Conservation (phyloP, 257 asterid species). For the Petrea volubilis region DNA sequence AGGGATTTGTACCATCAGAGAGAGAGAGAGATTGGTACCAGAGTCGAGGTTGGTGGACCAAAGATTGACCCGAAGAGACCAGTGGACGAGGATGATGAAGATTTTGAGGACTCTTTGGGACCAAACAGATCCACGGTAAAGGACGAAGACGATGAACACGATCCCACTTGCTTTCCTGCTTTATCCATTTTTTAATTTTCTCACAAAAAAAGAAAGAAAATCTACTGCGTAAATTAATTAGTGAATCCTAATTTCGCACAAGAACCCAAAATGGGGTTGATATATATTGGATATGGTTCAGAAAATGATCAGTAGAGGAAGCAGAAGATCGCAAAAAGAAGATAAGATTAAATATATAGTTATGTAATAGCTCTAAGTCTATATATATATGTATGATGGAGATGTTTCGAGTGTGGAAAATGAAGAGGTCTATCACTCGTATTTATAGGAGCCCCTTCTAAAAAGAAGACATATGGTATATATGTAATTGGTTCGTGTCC, state of each 20-base stretch:
- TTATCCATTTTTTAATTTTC: constrained; percentile 51
- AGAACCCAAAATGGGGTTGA: neutral
- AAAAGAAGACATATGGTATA: neutral
- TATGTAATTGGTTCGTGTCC: too few species aligned
- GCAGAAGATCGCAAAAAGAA: neutral
- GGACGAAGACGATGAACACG: constrained; percentile 50
- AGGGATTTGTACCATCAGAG: neutral
- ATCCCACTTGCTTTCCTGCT: constrained; percentile 42
- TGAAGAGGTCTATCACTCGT: constrained; percentile 5
- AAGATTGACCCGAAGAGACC: constrained; percentile 66
- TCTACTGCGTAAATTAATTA: neutral
- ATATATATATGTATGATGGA: neutral
- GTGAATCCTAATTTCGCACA: neutral
- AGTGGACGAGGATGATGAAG: constrained; percentile 35
- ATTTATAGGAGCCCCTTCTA: constrained; percentile 34
- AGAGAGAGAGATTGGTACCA: constrained; percentile 34
- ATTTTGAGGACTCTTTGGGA: constrained; percentile 55
- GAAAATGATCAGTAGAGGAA: neutral
- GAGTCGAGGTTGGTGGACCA: constrained; percentile 50
- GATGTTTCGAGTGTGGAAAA: constrained; percentile 23
- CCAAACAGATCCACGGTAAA: constrained; percentile 70
- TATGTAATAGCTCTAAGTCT: too few species aligned
- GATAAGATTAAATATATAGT: neutral
- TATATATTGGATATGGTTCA: neutral
- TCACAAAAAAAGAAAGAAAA: neutral